A percentile compares a stretch with the other conserved stretches of the same genome.
Conservation (phyloP, 139 green algal genomes). For the Chlorella sp. region DNA sequence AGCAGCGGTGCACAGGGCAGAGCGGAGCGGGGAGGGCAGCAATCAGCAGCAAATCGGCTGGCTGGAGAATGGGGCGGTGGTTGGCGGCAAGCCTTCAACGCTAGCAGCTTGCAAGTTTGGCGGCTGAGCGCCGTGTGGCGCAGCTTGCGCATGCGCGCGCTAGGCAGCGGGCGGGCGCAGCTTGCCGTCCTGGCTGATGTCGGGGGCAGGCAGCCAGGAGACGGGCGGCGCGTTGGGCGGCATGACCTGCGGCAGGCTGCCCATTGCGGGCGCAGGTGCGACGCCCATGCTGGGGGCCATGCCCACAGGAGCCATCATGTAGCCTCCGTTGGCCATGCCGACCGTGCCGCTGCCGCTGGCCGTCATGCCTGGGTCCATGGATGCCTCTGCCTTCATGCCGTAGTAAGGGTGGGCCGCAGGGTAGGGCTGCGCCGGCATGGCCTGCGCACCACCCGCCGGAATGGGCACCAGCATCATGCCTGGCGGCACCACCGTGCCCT, state of each 20-base stretch:
- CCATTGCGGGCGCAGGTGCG: neutral
- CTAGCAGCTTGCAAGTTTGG: too few species aligned
- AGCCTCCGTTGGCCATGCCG: neutral
- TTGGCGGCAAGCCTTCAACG: too few species aligned
- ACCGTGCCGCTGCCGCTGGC: neutral
- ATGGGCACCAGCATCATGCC: constrained; percentile 33
- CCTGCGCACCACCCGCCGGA: neutral
- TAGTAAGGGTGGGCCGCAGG: neutral
- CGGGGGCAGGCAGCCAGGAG: constrained; percentile 44
- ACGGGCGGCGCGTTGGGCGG: constrained; percentile 11
- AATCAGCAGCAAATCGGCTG: too few species aligned
- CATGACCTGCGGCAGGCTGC: neutral
- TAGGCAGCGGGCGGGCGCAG: constrained; percentile 46
- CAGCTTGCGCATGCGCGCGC: too few species aligned
- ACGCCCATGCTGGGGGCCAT: too few species aligned
- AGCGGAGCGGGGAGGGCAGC: neutral
- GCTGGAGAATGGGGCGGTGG: too few species aligned
- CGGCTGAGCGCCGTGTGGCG: too few species aligned
- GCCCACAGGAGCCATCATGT: neutral
- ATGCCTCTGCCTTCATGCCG: neutral
- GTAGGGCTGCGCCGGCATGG: neutral
- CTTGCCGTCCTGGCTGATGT: constrained; percentile 48
- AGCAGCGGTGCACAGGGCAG: neutral
- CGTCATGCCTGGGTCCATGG: neutral
- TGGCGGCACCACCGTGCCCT: neutral